phyloP scores from a whole-genome alignment of 495 filamentous ascomycete species.

The Melanomma pulvis-pyrius region DNA sequence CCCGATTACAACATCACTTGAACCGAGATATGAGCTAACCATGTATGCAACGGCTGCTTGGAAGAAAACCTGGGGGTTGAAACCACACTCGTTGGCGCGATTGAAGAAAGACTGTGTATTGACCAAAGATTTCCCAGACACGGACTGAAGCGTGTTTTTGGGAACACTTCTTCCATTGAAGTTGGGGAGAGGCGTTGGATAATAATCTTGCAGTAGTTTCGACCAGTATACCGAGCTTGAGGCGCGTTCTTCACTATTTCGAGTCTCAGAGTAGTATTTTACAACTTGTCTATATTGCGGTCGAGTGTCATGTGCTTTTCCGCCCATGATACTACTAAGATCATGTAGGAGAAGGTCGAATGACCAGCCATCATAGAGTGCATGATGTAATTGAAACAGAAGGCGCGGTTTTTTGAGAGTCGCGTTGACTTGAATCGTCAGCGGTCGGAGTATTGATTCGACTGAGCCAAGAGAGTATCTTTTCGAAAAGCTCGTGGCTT shows the following conservation, averaged over 20 bases:
- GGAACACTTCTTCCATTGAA: conserved; percentile 43
- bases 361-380: conserved; percentile 84
- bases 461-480: conserved; percentile 38
- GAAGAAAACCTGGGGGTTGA: conserved; percentile 64
- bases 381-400: conserved; percentile 66
- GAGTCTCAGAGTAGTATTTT: conserved; percentile 40
- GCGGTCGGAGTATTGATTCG: conserved; percentile 58
- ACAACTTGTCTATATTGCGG: conserved; percentile 58
- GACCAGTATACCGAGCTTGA: conserved; percentile 59
- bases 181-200: conserved; percentile 49
- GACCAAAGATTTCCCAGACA: background rate
- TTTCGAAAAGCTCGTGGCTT: conserved; percentile 43
- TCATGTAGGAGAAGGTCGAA: conserved; percentile 71
- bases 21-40: conserved; percentile 62
- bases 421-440: conserved; percentile 56
- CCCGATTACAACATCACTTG: conserved; percentile 72
- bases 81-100: conserved; percentile 17
- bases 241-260: conserved; percentile 39
- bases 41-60: conserved; percentile 71
- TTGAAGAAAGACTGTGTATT: background rate
- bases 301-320: conserved; percentile 39
- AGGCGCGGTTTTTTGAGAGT: conserved; percentile 45
- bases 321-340: conserved; percentile 52
- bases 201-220: conserved; percentile 52
- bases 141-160: background rate